Base-by-base conservation (phyloP, 1,284 basidiomycete species). In the Mycosarcoma mackinlayi region DNA sequence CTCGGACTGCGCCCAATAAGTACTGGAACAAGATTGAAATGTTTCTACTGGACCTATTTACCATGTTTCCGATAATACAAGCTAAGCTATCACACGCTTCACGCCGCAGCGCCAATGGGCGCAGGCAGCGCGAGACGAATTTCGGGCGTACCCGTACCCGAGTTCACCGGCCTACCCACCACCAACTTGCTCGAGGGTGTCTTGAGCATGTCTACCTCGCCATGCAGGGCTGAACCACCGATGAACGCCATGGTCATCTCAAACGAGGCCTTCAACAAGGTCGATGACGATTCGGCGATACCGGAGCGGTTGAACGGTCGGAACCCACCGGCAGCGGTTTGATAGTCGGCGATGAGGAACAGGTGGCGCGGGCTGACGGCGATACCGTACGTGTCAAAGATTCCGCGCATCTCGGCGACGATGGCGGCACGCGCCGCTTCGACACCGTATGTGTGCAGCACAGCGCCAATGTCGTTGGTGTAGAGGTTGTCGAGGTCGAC, bases 271-370 rank as follows among this genome's bases (percentile, higher is more conserved):
- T 98, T 98, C 64, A 98, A 88, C 44, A 98, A 86, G 4, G 95
- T 93, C 24, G 94, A 96, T 8, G 92, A 89, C 83, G 93, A 92
- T 55, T 90, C 89, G 19, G 92, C 90, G 61, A 98, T 91, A 70
- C 96, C 96, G 62, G 91, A 93, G 50, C 96, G 90, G 84, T 97
- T 98, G 86, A 98, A 99, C 2, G 96, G 94, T 83, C 92, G 92
- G 86, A 95, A 99, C 23, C 92, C 93, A 41, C 96, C 96, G 48
- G 94, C 92, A 80, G 94, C 96, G 0, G 96, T 98, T 93, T 98
- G 76, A 84, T 98, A 99, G 84, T 99, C 96, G 30, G 96, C 96
- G 82, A 99, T 97, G 64, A 99, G 87, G 80, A 94, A 94, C 54
- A 98, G 86, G 86, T 99, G 96, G 55, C 96, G 89, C 76, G 89